A percentile compares a stretch with the other conserved stretches of the same genome.
Conservation (phyloP, 1,139 yeast genomes). For the Scheffersomyces titani region DNA sequence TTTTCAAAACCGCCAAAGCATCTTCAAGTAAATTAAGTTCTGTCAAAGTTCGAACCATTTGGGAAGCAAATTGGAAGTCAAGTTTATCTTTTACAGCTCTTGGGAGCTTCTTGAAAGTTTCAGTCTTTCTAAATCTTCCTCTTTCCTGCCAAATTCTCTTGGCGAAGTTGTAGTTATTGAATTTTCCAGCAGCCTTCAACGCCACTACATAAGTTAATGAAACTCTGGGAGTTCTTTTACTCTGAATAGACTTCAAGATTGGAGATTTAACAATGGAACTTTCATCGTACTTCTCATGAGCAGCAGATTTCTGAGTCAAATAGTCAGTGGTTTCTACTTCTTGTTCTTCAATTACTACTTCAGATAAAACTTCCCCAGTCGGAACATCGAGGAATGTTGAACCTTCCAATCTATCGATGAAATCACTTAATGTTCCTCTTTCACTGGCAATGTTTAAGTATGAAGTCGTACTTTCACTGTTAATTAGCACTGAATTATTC, state of each 20-base stretch:
- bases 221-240: constrained; percentile 41
- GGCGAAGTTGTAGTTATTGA: constrained; percentile 57
- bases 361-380: constrained; percentile 22
- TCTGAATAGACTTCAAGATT: constrained; percentile 12
- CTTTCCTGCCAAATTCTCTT: constrained; percentile 74
- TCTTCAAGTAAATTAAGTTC: constrained; percentile 59
- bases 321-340: constrained; percentile 9
- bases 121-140: constrained; percentile 66
- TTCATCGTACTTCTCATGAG: not conserved
- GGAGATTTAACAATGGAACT: constrained; percentile 28
- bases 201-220: constrained; percentile 62
- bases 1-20: constrained; percentile 65
- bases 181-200: constrained; percentile 63
- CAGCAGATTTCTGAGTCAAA: constrained; percentile 15
- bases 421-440: constrained; percentile 49
- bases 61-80: constrained; percentile 71
- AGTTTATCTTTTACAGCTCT: constrained; percentile 40
- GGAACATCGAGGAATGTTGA: constrained; percentile 45
- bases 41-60: constrained; percentile 59
- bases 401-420: constrained; percentile 49
- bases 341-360: constrained; percentile 21
- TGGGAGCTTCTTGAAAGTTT: constrained; percentile 41
- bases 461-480: constrained; percentile 44
- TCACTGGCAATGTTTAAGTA: constrained; percentile 57
- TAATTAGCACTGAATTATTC: constrained; percentile 44